Base-by-base conservation (phyloP, 2,329 filamentous ascomycete genomes). In the Hypoxylon sp. region DNA sequence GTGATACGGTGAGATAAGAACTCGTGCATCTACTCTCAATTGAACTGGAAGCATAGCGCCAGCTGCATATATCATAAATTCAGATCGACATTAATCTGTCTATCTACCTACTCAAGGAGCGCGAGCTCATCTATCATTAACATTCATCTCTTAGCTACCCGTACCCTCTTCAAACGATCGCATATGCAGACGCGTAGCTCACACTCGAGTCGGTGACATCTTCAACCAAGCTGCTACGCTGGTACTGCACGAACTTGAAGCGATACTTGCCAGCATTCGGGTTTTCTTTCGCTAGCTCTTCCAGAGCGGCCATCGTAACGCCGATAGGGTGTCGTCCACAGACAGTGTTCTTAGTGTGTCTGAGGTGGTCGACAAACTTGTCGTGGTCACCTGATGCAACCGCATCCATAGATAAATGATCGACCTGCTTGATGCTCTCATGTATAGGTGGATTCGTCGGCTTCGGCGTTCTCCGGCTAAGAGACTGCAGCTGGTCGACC, bases 261-360 rank as follows among this genome's bases (percentile, higher is more conserved):
- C 78, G 84, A 3, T 88, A 80, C 72, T 82, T 85, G 4, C 75
- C 78, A 10, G 79, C 69, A 28, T 80, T 67, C 59, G 82, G 80
- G 17, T 78, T 75, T 57, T 83, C 80, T 21, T 79, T 76, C 0
- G 81, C 79, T 32, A 93, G 76, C 52, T 84, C 81, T 80, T 98
- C 94, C 66, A 98, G 80, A 0, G 91, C 94, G 0, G 94, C 93
- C 93, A 99, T 94, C 38, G 92, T 87, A 3, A 98, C 91, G 0
- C 96, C 94, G 74, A 99, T 98, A 0, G 96, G 96, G 81, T 99
- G 96, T 52, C 95, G 86, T 2, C 96, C 96, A 76, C 96, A 99
- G 0, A 99, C 93, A 0, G 96, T 98, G 74, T 99, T 99, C 13
- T 88, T 88, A 0, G 95, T 98, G 36, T 87, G 81, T 57, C 84